Conservation (phyloP, 2,329 filamentous ascomycete genomes). For the Escovopsis weberi region DNA sequence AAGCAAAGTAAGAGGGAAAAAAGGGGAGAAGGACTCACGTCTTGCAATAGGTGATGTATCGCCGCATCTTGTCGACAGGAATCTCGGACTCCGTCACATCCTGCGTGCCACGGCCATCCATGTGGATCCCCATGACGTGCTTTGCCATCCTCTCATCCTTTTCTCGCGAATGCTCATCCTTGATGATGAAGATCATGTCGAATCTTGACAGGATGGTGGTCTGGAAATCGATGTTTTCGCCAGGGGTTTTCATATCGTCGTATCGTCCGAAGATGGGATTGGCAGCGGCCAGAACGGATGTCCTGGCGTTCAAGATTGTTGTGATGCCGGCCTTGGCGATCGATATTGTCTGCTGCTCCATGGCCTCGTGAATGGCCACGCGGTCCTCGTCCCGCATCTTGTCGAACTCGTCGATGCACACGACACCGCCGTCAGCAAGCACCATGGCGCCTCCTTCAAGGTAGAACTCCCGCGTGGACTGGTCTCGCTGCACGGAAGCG, state of each 20-base stretch:
- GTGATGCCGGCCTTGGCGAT: constrained; percentile 98
- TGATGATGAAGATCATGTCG: constrained; percentile 99
- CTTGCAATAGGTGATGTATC: constrained; percentile 95
- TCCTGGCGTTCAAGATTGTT: constrained; percentile 90
- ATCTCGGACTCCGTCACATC: constrained; percentile 80
- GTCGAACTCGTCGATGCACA: constrained; percentile 98
- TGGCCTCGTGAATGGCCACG: constrained; percentile 97
- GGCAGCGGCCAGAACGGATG: constrained; percentile 85
- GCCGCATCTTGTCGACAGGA: constrained; percentile 89
- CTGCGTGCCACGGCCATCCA: constrained; percentile 72
- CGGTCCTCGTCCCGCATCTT: constrained; percentile 99
- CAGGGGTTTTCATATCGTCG: constrained; percentile 92
- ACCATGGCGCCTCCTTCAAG: constrained; percentile 98
- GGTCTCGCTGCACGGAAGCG: constrained; percentile 88
- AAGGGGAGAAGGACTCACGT: constrained; percentile 44
- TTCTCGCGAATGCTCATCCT: constrained; percentile 78
- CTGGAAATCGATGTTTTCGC: constrained; percentile 98
- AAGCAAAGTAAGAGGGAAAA: neutral
- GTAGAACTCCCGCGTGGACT: constrained; percentile 88
- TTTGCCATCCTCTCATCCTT: constrained; percentile 89
- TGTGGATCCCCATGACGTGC: constrained; percentile 95
- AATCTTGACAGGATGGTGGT: constrained; percentile 97
- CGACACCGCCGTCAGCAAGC: constrained; percentile 86
- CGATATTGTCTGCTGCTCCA: constrained; percentile 99
- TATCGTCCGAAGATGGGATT: constrained; percentile 97